Evolutionary conservation across 805 yeast genomes (phyloP), one percentile per base, ranked within the genome.

Genomic region (Candida anglica): DNA sequence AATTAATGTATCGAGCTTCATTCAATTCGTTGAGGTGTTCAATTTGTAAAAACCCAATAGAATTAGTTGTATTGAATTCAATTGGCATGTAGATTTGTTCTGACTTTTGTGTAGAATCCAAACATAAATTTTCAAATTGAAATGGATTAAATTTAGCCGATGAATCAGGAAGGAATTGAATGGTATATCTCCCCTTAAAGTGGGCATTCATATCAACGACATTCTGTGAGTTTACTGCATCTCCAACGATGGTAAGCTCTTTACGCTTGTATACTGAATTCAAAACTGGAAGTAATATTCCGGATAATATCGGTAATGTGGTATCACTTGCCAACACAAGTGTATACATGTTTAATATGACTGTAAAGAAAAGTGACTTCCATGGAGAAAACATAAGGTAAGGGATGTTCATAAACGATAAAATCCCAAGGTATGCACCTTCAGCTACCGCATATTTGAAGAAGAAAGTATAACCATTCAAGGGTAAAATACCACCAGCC

Each of bases 141-240:
- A 77, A 74, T 3, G 96, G 96, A 43, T 89, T 87, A 46, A 93
- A 61, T 48, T 71, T 67, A 4, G 94, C 96, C 0, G 94, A 81
- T 28, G 94, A 83, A 58, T 91, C 97, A 0, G 98, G 98, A 22
- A 93, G 64, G 41, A 85, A 84, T 50, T 89, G 84, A 41, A 93
- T 81, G 1, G 89, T 84, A 50, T 86, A 85, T 27, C 78, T 79
- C 28, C 98, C 98, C 48, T 77, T 82, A 54, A 89, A 83, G 55
- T 88, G 94, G 2, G 75, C 52, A 15, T 75, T 64, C 47, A 71
- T 70, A 39, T 75, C 77, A 4, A 59, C 36, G 9, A 69, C 51
- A 20, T 51, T 47, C 15, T 58, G 52, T 3, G 71, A 47, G 25
- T 53, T 56, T 3, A 72, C 60, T 0, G 73, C 45, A 24, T 66